Evolutionary conservation across 345 rosid species (phyloP).

Genomic region (Pistacia integerrima): DNA sequence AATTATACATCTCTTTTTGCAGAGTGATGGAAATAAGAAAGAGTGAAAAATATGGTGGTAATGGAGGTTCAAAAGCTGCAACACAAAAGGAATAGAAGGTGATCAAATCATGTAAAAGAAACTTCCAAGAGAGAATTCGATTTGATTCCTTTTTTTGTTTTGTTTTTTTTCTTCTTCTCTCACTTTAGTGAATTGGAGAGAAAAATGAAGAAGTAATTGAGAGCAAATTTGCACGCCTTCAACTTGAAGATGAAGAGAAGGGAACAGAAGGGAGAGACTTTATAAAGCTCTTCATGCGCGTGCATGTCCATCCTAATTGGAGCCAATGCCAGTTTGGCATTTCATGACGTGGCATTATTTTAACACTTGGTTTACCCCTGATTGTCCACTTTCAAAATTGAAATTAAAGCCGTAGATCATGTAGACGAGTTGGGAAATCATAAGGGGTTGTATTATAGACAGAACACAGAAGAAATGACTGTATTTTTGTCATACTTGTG

Average conservation of each 20-base stretch:
- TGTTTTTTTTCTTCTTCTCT: too few species aligned
- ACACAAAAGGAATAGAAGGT: neutral
- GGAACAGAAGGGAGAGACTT: conserved; percentile 28
- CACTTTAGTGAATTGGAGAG: neutral
- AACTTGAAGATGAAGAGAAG: conserved; percentile 27
- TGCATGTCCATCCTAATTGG: conserved; percentile 32
- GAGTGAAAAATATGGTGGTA: conserved; percentile 6
- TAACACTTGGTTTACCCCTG: neutral
- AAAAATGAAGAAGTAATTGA: conserved; percentile 15
- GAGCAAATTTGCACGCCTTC: conserved; percentile 38
- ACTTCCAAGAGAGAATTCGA: neutral
- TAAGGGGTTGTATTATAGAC: neutral
- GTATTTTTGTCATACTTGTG: conserved; percentile 5
- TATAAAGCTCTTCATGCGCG: conserved; percentile 46
- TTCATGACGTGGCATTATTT: conserved; percentile 31
- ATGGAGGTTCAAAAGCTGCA: conserved; percentile 33
- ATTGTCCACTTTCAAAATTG: conserved; percentile 18
- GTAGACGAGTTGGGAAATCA: neutral
- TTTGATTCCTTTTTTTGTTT: too few species aligned
- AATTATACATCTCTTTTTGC: conserved; percentile 34
- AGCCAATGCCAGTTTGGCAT: conserved; percentile 37
- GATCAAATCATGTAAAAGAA: neutral
- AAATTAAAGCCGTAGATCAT: conserved; percentile 37
- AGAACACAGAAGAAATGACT: neutral
- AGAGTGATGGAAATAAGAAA: neutral